Percentiles rank a stretch among this genome's conserved stretches.
Evolutionary conservation across 768 basidiomycete genomes (phyloP).

Genomic region (Kwoniella mangroviensis): DNA sequence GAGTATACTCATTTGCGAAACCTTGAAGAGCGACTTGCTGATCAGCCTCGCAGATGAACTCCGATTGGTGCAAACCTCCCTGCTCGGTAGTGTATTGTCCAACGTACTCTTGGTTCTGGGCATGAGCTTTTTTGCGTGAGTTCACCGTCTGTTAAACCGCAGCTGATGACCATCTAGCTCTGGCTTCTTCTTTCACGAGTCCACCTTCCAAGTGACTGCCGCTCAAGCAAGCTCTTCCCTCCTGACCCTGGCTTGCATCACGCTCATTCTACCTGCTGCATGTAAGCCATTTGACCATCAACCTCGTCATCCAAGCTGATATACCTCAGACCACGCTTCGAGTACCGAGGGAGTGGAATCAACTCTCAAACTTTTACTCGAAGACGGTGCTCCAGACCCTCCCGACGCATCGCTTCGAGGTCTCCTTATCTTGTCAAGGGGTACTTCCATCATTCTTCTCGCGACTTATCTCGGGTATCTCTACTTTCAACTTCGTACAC

Average conservation of each 20-base stretch:
- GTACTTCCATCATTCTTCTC: slow-evolving; percentile 76
- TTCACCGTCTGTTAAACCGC: background rate
- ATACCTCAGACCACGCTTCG: slow-evolving; percentile 48
- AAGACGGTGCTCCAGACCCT: slow-evolving; percentile 45
- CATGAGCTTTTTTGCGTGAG: slow-evolving; percentile 78
- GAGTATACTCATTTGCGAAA: slow-evolving; percentile 20
- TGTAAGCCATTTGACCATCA: slow-evolving; percentile 60
- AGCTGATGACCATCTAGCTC: slow-evolving; percentile 57
- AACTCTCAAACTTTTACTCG: slow-evolving; percentile 27
- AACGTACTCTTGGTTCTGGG: slow-evolving; percentile 89
- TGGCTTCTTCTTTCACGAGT: slow-evolving; percentile 70
- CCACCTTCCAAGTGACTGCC: slow-evolving; percentile 77
- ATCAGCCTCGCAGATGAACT: slow-evolving; percentile 66
- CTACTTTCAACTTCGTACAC: slow-evolving; percentile 69
- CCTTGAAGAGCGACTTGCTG: background rate
- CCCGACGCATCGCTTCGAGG: slow-evolving; percentile 60
- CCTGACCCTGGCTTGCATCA: slow-evolving; percentile 85
- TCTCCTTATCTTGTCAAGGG: slow-evolving; percentile 75
- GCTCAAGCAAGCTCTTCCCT: slow-evolving; percentile 75
- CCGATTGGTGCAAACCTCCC: slow-evolving; percentile 88
- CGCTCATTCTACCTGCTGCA: slow-evolving; percentile 88
- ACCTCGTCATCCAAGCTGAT: slow-evolving; percentile 6
- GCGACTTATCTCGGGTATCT: slow-evolving; percentile 66
- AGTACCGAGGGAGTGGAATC: slow-evolving; percentile 24
- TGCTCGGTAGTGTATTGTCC: slow-evolving; percentile 88